Conservation (phyloP, 2,329 filamentous ascomycete species). For the Cryoendolithus antarcticus region DNA sequence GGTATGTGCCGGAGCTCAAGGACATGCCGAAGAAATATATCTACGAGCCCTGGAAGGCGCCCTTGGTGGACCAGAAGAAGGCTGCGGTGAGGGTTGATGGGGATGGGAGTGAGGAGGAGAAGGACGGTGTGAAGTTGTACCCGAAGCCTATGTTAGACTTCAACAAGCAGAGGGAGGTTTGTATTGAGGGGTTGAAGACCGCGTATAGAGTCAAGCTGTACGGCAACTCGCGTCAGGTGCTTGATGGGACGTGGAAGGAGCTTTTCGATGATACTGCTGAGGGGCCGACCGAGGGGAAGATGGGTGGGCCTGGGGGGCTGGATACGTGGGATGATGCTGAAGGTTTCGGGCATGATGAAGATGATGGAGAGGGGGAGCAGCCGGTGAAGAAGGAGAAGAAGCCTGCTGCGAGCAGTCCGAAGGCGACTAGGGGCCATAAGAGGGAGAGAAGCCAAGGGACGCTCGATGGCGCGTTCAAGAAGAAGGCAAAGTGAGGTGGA, state of each 20-base stretch:
- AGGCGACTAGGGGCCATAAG: slow-evolving; percentile 15
- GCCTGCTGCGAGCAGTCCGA: background rate
- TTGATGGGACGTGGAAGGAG: slow-evolving; percentile 47
- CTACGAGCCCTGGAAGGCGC: slow-evolving; percentile 69
- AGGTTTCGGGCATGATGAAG: slow-evolving; percentile 7
- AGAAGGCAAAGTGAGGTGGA: slow-evolving; percentile 11
- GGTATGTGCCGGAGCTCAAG: slow-evolving; percentile 55
- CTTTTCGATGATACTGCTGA: slow-evolving; percentile 36
- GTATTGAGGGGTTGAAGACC: slow-evolving; percentile 56
- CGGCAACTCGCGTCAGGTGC: slow-evolving; percentile 49
- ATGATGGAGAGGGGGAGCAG: background rate
- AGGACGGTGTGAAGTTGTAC: slow-evolving; percentile 40
- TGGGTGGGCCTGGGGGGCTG: slow-evolving; percentile 29
- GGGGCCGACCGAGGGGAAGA: slow-evolving; percentile 30
- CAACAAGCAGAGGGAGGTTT: slow-evolving; percentile 45
- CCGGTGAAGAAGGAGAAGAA: background rate
- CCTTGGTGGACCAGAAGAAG: slow-evolving; percentile 53
- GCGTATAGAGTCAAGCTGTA: slow-evolving; percentile 55
- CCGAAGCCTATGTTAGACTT: slow-evolving; percentile 74
- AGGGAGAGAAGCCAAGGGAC: slow-evolving; percentile 22
- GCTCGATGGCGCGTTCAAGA: slow-evolving; percentile 20
- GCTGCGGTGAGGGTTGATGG: slow-evolving; percentile 51
- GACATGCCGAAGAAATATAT: slow-evolving; percentile 56
- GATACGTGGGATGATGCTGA: slow-evolving; percentile 15
- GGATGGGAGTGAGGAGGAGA: slow-evolving; percentile 30